Percentiles rank a stretch among this genome's conserved stretches.
phyloP scores from a whole-genome alignment of 2,329 filamentous ascomycete genomes.

The Xylariaceae sp. region DNA sequence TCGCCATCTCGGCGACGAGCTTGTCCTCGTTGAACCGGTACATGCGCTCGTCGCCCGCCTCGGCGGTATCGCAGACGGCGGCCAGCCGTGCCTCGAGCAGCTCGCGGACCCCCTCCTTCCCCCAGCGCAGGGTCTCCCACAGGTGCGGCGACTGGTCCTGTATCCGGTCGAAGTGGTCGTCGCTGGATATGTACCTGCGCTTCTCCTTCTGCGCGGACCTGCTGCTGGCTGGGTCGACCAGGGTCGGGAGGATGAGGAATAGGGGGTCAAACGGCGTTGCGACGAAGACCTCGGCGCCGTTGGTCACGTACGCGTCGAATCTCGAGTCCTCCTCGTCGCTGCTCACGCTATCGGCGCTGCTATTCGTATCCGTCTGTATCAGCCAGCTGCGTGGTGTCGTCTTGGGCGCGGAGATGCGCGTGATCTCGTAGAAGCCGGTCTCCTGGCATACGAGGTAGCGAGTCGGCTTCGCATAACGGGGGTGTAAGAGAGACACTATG shows the following conservation, averaged over 20 bases:
- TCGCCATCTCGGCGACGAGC: conserved; percentile 57
- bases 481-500: conserved; percentile 56
- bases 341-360: conserved; percentile 1
- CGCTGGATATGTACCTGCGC: conserved; percentile 58
- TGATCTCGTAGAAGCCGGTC: conserved; percentile 61
- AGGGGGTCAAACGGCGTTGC: conserved; percentile 80
- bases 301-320: conserved; percentile 45
- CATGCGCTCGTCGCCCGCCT: conserved; percentile 79
- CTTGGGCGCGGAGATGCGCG: conserved; percentile 47
- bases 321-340: conserved; percentile 18
- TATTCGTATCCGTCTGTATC: conserved; percentile 34
- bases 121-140: conserved; percentile 47
- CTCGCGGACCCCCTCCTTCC: conserved; percentile 38
- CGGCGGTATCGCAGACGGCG: conserved; percentile 72
- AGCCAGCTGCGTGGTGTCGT: conserved; percentile 58
- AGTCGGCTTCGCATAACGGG: conserved; percentile 47
- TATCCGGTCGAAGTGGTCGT: conserved; percentile 66
- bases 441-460: conserved; percentile 59
- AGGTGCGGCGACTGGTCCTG: conserved; percentile 52
- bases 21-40: conserved; percentile 72
- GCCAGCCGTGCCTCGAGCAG: conserved; percentile 61
- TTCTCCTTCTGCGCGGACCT: conserved; percentile 50
- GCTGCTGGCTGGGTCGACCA: conserved; percentile 38
- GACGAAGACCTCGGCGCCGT: conserved; percentile 69
- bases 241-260: conserved; percentile 73